Conservation (phyloP, 2,329 filamentous ascomycete species). For the Fusarium buharicum region DNA sequence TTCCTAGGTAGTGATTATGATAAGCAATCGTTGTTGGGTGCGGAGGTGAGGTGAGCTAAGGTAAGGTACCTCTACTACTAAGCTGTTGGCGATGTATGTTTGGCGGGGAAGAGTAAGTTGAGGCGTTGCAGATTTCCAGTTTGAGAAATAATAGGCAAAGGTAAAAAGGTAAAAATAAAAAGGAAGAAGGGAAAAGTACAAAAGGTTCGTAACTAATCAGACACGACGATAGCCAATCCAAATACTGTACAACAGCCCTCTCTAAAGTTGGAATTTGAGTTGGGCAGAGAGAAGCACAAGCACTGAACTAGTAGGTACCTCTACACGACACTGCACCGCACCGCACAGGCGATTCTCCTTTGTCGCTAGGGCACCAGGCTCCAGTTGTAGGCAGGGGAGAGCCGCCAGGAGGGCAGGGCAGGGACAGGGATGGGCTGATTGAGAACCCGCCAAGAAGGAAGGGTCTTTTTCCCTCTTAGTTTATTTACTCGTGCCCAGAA, state of each 20-base stretch:
- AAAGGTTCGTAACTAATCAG: constrained; percentile 28
- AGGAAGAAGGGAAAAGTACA: constrained; percentile 14
- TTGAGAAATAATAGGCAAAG: constrained; percentile 28
- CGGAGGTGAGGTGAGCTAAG: constrained; percentile 36
- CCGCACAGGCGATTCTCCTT: constrained; percentile 37
- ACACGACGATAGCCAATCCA: constrained; percentile 26
- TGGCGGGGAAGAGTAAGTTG: constrained; percentile 34
- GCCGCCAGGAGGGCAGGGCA: constrained; percentile 20
- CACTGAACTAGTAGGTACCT: constrained; percentile 3
- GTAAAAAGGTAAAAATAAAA: constrained; percentile 10
- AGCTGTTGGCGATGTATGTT: constrained; percentile 31
- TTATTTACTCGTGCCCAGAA: constrained; percentile 15
- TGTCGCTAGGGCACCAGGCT: constrained; percentile 42
- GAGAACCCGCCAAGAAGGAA: constrained; percentile 36
- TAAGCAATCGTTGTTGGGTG: constrained; percentile 35
- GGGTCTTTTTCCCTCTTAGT: constrained; percentile 22
- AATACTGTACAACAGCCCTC: constrained; percentile 25
- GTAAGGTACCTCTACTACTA: constrained; percentile 21
- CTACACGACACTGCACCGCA: constrained; percentile 2
- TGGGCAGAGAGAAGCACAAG: constrained; percentile 28
- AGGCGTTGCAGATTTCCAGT: constrained; percentile 39
- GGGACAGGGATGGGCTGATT: constrained; percentile 33
- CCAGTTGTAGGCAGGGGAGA: constrained; percentile 39
- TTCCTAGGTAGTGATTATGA: constrained; percentile 10
- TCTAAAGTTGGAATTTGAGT: constrained; percentile 17